Evolutionary conservation across 192 early-diverging fungal genomes (phyloP).

Genomic region (Linderina pennispora): DNA sequence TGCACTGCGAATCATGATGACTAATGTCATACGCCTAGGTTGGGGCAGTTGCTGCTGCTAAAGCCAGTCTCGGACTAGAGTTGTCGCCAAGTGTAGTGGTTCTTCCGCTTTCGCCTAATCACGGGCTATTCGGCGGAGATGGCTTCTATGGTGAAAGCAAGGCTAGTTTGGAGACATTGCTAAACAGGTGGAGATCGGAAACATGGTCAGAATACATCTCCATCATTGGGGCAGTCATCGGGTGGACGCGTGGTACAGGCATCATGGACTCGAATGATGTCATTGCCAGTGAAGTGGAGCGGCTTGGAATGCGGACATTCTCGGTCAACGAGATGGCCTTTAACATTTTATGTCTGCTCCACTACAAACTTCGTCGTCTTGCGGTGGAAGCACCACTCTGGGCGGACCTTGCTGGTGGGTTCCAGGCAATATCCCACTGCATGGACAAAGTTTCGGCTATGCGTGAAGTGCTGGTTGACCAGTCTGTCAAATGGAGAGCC

Average conservation of each 20-base stretch:
- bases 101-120: constrained; percentile 90
- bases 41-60: constrained; percentile 78
- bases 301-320: constrained; percentile 58
- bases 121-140: constrained; percentile 85
- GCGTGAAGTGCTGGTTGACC: constrained; percentile 64
- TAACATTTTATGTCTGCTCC: constrained; percentile 66
- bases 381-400: constrained; percentile 70
- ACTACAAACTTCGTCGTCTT: constrained; percentile 65
- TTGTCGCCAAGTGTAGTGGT: constrained; percentile 79
- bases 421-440: constrained; percentile 70
- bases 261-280: constrained; percentile 91
- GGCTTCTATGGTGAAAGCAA: constrained; percentile 94
- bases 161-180: constrained; percentile 79
- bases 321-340: background rate
- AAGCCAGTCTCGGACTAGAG: constrained; percentile 67
- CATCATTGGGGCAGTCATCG: constrained; percentile 86
- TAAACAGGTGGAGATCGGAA: constrained; percentile 90
- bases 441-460: constrained; percentile 60
- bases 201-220: constrained; percentile 81
- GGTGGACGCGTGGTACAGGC: constrained; percentile 94
- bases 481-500: constrained; percentile 70
- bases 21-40: constrained; percentile 78
- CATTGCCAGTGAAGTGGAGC: constrained; percentile 63
- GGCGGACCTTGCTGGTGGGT: constrained; percentile 84
- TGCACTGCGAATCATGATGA: constrained; percentile 88